These are phyloP conservation scores for Acanthamoeba lenticulata DNA, from an alignment of 208 protist species.

Conservation along the genomic window DNA sequence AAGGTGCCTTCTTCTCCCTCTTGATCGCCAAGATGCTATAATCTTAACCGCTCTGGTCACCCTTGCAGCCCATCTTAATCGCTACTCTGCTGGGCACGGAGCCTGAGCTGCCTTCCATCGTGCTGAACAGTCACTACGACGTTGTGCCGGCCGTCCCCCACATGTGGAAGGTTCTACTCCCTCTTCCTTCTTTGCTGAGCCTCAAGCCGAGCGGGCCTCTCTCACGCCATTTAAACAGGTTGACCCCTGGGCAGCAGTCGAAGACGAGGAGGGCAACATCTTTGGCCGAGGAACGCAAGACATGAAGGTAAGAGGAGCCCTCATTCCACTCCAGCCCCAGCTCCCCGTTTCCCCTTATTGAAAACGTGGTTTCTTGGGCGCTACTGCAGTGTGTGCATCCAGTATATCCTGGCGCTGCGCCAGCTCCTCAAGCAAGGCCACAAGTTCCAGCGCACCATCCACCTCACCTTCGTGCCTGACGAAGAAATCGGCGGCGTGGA, in stretches of 20 bases:
- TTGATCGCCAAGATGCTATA: background rate
- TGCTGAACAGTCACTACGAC: constrained; percentile 89
- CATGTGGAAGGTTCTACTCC: constrained; percentile 73
- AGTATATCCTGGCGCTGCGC: constrained; percentile 83
- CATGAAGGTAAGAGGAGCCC: constrained; percentile 81
- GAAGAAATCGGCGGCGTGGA: constrained; percentile 77
- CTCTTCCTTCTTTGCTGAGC: background rate
- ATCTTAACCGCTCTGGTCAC: background rate
- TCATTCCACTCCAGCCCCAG: background rate
- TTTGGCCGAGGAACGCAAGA: constrained; percentile 88
- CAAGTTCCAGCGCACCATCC: constrained; percentile 74
- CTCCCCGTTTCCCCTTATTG: background rate
- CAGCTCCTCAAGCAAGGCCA: constrained; percentile 52
- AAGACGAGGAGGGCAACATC: constrained; percentile 82
- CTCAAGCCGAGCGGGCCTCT: background rate
- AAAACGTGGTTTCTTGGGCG: too few relatives aligned
- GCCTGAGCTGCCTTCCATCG: constrained; percentile 77
- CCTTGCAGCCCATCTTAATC: constrained; percentile 32
- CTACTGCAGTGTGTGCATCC: constrained; percentile 84
- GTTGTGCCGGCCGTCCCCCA: constrained; percentile 85
- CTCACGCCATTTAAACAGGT: constrained; percentile 23
- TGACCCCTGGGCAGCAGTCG: constrained; percentile 71
- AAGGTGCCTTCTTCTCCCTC: background rate
- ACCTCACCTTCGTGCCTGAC: constrained; percentile 83
- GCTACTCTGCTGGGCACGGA: constrained; percentile 71